Conservation (phyloP, 2,329 filamentous ascomycete genomes). For the Trichothecium sympodiale region DNA sequence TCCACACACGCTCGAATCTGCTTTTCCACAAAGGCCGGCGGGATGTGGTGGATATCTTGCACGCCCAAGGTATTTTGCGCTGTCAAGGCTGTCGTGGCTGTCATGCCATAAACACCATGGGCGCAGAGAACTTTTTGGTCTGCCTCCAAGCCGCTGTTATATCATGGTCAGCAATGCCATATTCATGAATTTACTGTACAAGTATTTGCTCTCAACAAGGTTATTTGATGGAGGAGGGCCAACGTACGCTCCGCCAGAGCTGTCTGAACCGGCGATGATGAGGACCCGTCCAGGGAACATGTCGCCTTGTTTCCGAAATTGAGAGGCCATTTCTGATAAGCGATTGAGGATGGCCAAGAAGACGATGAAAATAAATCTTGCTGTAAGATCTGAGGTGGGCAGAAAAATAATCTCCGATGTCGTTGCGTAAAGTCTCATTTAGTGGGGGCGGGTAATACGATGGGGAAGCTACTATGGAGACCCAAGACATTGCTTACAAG, state of each 20-base stretch:
- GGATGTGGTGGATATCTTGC: slow-evolving; percentile 67
- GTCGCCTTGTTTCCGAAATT: not conserved
- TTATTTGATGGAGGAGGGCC: not conserved
- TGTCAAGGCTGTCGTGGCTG: slow-evolving; percentile 89
- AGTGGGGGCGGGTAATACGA: no score
- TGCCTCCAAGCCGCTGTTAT: slow-evolving; percentile 72
- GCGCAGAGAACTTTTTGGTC: slow-evolving; percentile 91
- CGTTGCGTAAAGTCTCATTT: no score
- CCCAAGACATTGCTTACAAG: no score
- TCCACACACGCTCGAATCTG: slow-evolving; percentile 77
- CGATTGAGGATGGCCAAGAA: no score
- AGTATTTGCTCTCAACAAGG: no score
- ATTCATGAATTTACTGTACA: no score
- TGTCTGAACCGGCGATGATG: slow-evolving; percentile 80
- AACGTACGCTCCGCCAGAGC: slow-evolving; percentile 74
- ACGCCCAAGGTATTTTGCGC: slow-evolving; percentile 89
- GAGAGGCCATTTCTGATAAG: no score
- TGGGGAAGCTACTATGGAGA: no score
- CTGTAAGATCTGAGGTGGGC: no score
- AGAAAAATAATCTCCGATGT: no score
- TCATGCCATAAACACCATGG: slow-evolving; percentile 92
- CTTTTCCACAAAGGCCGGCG: slow-evolving; percentile 66
- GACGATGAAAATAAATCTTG: no score
- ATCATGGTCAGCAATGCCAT: not conserved
- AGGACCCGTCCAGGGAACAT: slow-evolving; percentile 48